These are phyloP conservation scores for Trichoderma polysporum DNA, from an alignment of 2,329 filamentous ascomycete species.

Conservation along the genomic window DNA sequence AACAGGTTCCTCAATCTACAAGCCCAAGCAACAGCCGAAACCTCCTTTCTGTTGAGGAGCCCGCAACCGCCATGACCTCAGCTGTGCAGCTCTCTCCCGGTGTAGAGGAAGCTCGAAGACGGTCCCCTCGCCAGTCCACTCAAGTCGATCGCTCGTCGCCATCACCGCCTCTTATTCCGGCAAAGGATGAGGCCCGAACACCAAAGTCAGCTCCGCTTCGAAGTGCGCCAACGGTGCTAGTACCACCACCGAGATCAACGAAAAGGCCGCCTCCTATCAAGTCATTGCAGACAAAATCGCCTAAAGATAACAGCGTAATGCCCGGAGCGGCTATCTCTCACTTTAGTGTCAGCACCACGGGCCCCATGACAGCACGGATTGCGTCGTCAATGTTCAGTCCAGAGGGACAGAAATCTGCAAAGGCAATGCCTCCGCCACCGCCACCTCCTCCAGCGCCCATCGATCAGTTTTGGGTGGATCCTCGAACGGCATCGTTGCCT, in stretches of 20 bases:
- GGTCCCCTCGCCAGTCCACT: conserved; percentile 45
- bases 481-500: conserved; percentile 29
- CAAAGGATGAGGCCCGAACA: background rate
- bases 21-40: background rate
- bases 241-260: conserved; percentile 16
- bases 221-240: background rate
- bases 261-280: conserved; percentile 1
- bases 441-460: background rate
- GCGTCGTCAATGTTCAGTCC: conserved; percentile 2
- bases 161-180: background rate
- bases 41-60: background rate
- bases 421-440: background rate
- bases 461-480: conserved; percentile 5
- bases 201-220: conserved; percentile 5
- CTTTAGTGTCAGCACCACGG: background rate
- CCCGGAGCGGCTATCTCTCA: background rate
- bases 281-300: conserved; percentile 1
- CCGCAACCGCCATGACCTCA: conserved; percentile 26
- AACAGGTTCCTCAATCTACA: conserved; percentile 33
- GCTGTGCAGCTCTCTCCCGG: conserved; percentile 53
- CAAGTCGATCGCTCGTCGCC: background rate
- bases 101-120: conserved; percentile 49
- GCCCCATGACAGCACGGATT: conserved; percentile 10
- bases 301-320: background rate
- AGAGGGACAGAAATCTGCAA: background rate